A percentile compares a stretch with the other conserved stretches of the same genome.
Conservation (phyloP, 768 basidiomycete genomes). For the Fomitopsis serialis region DNA sequence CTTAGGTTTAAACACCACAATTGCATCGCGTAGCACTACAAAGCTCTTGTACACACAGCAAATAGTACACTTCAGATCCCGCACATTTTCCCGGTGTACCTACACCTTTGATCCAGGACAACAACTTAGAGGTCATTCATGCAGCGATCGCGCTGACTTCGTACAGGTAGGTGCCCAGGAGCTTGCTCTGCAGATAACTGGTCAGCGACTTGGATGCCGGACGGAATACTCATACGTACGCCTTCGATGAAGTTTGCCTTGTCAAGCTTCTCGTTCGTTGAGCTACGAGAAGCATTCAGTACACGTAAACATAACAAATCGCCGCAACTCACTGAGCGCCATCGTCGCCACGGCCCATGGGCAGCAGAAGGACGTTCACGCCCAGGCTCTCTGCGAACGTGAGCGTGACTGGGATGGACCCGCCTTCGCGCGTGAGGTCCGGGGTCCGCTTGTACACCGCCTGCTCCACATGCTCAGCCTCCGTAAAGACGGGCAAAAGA, state of each 20-base stretch:
- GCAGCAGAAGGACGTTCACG: constrained; percentile 84
- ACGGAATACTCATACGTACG: constrained; percentile 35
- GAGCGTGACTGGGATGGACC: constrained; percentile 89
- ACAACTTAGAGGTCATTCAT: too few species aligned
- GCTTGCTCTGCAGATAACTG: constrained; percentile 46
- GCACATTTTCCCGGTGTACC: neutral
- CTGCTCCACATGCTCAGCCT: constrained; percentile 14
- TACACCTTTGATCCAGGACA: neutral
- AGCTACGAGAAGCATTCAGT: constrained; percentile 36
- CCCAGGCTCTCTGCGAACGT: constrained; percentile 87
- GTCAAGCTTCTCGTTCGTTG: constrained; percentile 95
- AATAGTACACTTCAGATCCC: too few species aligned
- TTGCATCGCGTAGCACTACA: too few species aligned
- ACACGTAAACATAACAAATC: neutral
- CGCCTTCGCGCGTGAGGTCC: constrained; percentile 87
- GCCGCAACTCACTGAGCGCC: constrained; percentile 75
- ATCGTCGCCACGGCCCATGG: constrained; percentile 93
- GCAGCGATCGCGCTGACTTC: constrained; percentile 40
- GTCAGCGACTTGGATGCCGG: neutral
- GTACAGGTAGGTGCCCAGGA: constrained; percentile 78
- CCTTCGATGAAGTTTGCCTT: constrained; percentile 83
- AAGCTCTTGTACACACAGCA: too few species aligned
- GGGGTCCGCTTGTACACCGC: constrained; percentile 67
- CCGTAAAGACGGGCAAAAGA: neutral
- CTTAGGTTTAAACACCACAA: too few species aligned